A percentile compares a stretch with the other conserved stretches of the same genome.
These are phyloP conservation scores for Entomophthora muscae DNA, from an alignment of 371 early-diverging fungal genomes.

Conservation along the genomic window DNA sequence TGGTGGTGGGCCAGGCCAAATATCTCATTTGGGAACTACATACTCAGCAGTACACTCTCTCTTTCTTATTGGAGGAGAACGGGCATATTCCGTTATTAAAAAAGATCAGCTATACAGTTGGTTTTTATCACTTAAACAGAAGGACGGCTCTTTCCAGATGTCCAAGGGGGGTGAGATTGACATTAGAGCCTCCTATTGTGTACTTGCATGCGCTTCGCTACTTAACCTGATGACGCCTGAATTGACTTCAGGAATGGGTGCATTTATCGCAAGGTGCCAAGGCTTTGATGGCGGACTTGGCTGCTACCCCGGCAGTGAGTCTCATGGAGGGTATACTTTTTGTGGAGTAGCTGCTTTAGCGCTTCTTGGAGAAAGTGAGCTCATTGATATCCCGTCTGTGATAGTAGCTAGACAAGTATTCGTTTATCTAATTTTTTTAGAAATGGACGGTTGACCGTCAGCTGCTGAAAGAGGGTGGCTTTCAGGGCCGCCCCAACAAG, in stretches of 20 bases:
- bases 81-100: conserved; percentile 52
- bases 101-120: conserved; percentile 47
- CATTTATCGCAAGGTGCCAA: conserved; percentile 68
- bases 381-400: conserved; percentile 38
- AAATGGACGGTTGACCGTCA: conserved; percentile 66
- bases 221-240: conserved; percentile 64
- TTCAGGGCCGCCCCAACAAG: conserved; percentile 92
- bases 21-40: conserved; percentile 67
- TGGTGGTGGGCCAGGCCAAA: conserved; percentile 63
- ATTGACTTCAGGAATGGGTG: conserved; percentile 41
- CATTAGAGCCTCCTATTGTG: conserved; percentile 85
- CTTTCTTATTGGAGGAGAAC: conserved; percentile 46
- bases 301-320: conserved; percentile 73
- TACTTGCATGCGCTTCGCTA: conserved; percentile 55
- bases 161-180: conserved; percentile 88
- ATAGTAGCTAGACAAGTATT: conserved; percentile 18
- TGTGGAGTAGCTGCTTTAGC: conserved; percentile 85
- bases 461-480: conserved; percentile 85
- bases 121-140: conserved; percentile 62
- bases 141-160: conserved; percentile 83
- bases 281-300: conserved; percentile 94
- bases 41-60: conserved; percentile 69
- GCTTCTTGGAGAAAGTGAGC: conserved; percentile 40
- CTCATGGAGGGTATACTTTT: conserved; percentile 94
- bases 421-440: conserved; percentile 17